phyloP scores from a whole-genome alignment of 2,329 filamentous ascomycete genomes.

The Claviceps capensis region DNA sequence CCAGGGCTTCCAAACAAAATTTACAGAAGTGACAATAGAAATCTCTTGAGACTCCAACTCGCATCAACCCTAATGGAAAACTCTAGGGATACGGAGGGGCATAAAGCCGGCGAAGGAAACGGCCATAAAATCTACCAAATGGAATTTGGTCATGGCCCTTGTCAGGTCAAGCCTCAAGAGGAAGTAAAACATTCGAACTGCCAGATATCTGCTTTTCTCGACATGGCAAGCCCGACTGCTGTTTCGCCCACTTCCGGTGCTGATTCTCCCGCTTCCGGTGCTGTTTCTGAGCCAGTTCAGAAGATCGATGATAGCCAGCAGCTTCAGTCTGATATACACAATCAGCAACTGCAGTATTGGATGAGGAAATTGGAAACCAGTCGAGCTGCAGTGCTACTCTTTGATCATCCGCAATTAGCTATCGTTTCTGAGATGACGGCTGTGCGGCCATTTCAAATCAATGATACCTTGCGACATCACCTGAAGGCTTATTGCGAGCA shows the following conservation, averaged over 20 bases:
- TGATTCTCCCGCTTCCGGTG: background rate
- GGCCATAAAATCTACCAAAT: background rate
- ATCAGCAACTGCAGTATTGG: constrained; percentile 14
- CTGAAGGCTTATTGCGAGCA: constrained; percentile 6
- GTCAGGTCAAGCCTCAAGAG: background rate
- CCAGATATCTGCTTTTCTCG: background rate
- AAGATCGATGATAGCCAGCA: background rate
- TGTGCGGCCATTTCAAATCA: constrained; percentile 1
- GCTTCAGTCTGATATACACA: background rate
- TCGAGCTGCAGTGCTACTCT: constrained; percentile 8
- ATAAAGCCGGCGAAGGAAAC: background rate
- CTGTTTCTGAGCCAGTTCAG: background rate
- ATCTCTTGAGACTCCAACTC: too few species aligned
- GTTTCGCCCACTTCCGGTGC: background rate
- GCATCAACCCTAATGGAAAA: background rate
- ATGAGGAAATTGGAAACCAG: constrained; percentile 8
- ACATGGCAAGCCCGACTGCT: background rate
- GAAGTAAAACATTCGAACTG: background rate
- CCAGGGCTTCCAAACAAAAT: too few species aligned
- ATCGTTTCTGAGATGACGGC: constrained; percentile 8
- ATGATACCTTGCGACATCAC: constrained; percentile 3
- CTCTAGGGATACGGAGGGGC: background rate
- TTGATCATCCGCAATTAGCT: constrained; percentile 8
- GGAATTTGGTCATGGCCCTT: background rate
- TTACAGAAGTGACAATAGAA: too few species aligned